phyloP scores from a whole-genome alignment of 2,329 filamentous ascomycete genomes.

The Fusarium hainanense region DNA sequence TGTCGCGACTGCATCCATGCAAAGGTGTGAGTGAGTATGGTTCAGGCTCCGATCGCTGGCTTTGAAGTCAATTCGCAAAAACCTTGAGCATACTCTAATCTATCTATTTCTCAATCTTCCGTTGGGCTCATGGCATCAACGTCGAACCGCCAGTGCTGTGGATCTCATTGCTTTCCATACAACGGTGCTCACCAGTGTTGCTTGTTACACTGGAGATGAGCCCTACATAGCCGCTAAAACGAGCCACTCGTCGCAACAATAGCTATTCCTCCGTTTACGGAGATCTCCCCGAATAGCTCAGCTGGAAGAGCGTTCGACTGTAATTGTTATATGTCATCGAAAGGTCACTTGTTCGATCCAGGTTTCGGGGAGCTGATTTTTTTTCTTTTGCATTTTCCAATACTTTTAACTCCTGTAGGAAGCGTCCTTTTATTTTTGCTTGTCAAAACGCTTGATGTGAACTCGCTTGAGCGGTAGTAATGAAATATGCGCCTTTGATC shows the following conservation, averaged over 20 bases:
- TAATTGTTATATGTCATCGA: constrained; percentile 17
- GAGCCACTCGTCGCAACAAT: not conserved
- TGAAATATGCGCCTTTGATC: too few species aligned
- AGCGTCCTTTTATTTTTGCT: too few species aligned
- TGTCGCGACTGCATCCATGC: too few species aligned
- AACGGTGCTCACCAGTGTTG: too few species aligned
- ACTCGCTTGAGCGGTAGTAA: too few species aligned
- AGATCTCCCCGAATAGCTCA: constrained; percentile 24
- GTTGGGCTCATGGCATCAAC: too few species aligned
- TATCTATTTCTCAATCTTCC: too few species aligned
- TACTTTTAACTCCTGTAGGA: too few species aligned
- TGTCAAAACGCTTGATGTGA: too few species aligned
- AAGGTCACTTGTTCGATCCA: constrained; percentile 26
- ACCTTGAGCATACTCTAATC: not conserved
- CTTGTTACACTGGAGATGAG: accelerated
- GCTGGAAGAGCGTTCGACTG: constrained; percentile 24
- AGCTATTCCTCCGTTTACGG: constrained; percentile 14
- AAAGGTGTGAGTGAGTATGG: too few species aligned
- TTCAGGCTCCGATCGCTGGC: too few species aligned
- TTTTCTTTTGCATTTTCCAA: not conserved
- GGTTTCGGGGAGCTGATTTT: constrained; percentile 16
- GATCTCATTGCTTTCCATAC: too few species aligned
- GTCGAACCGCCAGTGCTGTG: not conserved
- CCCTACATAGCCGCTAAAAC: accelerated
- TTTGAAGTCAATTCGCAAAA: not conserved